Evolutionary conservation across 1,284 basidiomycete genomes (phyloP).

Genomic region (Irpex sp.): DNA sequence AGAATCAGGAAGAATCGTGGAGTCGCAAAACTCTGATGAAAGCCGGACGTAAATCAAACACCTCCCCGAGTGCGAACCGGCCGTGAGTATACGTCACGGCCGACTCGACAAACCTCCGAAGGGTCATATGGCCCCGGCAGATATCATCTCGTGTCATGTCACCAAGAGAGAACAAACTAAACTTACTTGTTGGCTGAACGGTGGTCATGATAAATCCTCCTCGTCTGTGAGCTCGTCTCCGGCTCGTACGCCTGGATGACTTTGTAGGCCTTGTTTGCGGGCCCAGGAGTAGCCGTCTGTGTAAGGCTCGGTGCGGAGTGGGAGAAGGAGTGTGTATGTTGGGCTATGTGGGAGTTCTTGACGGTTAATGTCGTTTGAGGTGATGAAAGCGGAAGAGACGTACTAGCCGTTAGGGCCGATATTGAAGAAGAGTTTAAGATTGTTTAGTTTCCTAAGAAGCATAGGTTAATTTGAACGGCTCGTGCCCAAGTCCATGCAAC

Average conservation of each 20-base stretch:
- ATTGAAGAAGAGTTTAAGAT: constrained; percentile 88
- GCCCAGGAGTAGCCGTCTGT: constrained; percentile 85
- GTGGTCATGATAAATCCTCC: constrained; percentile 32
- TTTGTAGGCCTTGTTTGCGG: constrained; percentile 55
- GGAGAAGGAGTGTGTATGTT: constrained; percentile 73
- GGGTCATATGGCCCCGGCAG: constrained; percentile 79
- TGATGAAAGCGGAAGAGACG: constrained; percentile 26
- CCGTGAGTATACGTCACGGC: not conserved
- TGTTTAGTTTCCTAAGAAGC: constrained; percentile 44
- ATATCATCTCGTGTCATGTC: constrained; percentile 43
- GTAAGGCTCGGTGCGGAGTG: constrained; percentile 75
- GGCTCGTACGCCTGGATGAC: constrained; percentile 52
- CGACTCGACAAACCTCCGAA: constrained; percentile 32
- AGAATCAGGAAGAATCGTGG: constrained; percentile 2
- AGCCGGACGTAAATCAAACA: constrained; percentile 52
- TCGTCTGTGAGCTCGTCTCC: constrained; percentile 75
- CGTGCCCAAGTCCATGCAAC: constrained; percentile 10
- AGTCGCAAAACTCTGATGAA: not conserved
- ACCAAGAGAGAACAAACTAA: constrained; percentile 3
- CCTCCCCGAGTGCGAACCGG: constrained; percentile 34
- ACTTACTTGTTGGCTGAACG: constrained; percentile 18
- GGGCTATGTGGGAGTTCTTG: constrained; percentile 41
- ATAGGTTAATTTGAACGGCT: too few relatives aligned
- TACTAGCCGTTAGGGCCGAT: constrained; percentile 77
- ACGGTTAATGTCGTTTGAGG: not conserved